Base-by-base conservation (phyloP, 352 stramenopile genomes). In the Phytopythium kandeliae region DNA sequence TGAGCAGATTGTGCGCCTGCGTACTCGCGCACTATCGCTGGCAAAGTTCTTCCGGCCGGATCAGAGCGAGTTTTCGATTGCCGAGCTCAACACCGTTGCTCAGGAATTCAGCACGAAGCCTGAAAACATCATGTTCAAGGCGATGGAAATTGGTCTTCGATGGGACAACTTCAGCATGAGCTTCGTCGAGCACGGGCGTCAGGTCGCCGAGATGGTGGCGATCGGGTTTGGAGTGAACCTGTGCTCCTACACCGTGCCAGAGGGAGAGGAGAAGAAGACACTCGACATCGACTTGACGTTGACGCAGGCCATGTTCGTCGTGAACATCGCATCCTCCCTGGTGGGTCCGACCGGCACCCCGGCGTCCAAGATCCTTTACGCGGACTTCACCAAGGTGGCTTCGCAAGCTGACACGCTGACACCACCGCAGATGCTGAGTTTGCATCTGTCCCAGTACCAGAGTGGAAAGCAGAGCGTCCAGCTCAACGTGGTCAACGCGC, bases 141-240 rank as follows among this genome's bases (percentile, higher is more conserved):
- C 55, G n/a, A 83, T 85, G 48, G 54, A 77, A 24, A 65, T 83
- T n/a, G 60, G 57, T 4, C 48, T 86, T 34, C 67, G 63, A 10
- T 71, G 74, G 60, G 67, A 80, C 9, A 84, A 78, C 37, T 64
- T 86, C 54, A 81, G 69, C 33, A 60, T 83, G 52, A 52, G 48
- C 2, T 82, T 86, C 38, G 60, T 62, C 19, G 74, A 85, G 50
- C 54, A 61, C 21, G 55, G 53, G n/a, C 46, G 41, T 0, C 72
- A 85, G 38, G 57, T 81, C 28, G 71, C 52, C 0, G 72, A 86
- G 43, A 67, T 86, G 54, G 63, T 77, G 33, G 67, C 79, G 30
- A 48, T 71, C 16, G 69, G 61, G 15, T 82, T 85, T 30, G 73
- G 66, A 30, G 69, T 77, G 34, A 78, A 84, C 55, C 38, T 83